A percentile compares a stretch with the other conserved stretches of the same genome.
phyloP scores from a whole-genome alignment of 257 asterid species.

The Handroanthus guayacan region DNA sequence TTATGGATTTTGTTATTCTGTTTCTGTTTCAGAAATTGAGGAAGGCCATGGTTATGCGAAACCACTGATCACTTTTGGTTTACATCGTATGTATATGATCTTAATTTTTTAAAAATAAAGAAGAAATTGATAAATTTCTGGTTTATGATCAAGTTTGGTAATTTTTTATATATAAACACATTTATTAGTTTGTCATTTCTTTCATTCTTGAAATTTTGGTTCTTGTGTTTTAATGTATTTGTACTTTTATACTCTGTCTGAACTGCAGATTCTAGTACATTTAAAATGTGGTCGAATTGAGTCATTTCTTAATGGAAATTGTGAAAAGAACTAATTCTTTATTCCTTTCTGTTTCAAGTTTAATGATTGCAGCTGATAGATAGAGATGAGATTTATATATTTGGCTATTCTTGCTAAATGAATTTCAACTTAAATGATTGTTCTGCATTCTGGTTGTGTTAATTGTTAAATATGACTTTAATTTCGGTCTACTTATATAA shows the following conservation, averaged over 20 bases:
- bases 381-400: not conserved
- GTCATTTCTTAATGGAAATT: not conserved
- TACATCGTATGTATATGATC: not conserved
- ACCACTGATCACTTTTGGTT: not conserved
- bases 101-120: not conserved
- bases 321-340: not conserved
- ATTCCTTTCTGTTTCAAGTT: not conserved
- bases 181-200: not conserved
- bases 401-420: slow-evolving; percentile 1
- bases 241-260: not conserved
- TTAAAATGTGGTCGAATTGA: slow-evolving; percentile 4
- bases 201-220: not conserved
- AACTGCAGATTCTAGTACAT: not conserved
- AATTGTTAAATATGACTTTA: not conserved
- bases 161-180: not conserved
- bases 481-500: not conserved
- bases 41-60: slow-evolving; percentile 15
- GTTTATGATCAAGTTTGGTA: not conserved
- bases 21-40: slow-evolving; percentile 27
- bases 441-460: not conserved
- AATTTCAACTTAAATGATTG: not conserved
- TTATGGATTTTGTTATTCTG: slow-evolving; percentile 19
- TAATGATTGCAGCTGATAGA: slow-evolving; percentile 4
- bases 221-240: not conserved
- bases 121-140: not conserved